phyloP scores from a whole-genome alignment of 305 asterid species.

The Fraxinus xanthoxyloides region DNA sequence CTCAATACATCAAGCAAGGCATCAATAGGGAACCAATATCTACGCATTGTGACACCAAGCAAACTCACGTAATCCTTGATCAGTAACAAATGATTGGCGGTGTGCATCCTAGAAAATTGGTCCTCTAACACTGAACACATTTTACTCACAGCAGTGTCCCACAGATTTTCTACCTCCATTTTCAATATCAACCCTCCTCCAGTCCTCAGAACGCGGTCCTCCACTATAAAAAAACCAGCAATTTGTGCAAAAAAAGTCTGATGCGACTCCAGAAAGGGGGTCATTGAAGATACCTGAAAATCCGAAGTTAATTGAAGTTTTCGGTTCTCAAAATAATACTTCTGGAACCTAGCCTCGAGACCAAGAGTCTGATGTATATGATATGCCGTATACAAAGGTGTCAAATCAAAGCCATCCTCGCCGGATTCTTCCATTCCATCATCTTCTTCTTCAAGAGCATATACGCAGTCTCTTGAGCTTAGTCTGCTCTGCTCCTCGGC shows the following conservation, averaged over 20 bases:
- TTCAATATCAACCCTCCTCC: conserved; percentile 85
- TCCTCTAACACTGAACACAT: conserved; percentile 97
- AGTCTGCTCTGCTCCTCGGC: conserved; percentile 98
- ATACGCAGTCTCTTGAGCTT: conserved; percentile 75
- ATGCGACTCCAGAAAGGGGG: conserved; percentile 91
- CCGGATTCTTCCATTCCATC: conserved; percentile 53
- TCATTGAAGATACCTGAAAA: conserved; percentile 95
- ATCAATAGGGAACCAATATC: conserved; percentile 86
- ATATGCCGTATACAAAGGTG: conserved; percentile 79
- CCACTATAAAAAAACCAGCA: conserved; percentile 88
- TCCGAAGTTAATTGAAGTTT: conserved; percentile 91
- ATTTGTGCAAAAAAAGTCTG: conserved; percentile 91
- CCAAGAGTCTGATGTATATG: conserved; percentile 91
- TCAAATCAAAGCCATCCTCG: conserved; percentile 78
- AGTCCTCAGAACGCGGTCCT: conserved; percentile 86
- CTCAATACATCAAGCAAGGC: conserved; percentile 87
- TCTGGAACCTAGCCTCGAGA: conserved; percentile 71
- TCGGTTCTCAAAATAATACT: conserved; percentile 90
- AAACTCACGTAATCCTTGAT: conserved; percentile 95
- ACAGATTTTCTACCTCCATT: conserved; percentile 87
- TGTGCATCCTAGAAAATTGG: conserved; percentile 96
- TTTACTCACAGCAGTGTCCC: conserved; percentile 96
- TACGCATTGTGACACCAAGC: conserved; percentile 88
- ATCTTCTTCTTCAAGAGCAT: conserved; percentile 78
- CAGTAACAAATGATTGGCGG: conserved; percentile 94